Percentiles rank a stretch among this genome's conserved stretches.
Evolutionary conservation across 1,284 basidiomycete species (phyloP).

Genomic region (Heliocybe sulcata): DNA sequence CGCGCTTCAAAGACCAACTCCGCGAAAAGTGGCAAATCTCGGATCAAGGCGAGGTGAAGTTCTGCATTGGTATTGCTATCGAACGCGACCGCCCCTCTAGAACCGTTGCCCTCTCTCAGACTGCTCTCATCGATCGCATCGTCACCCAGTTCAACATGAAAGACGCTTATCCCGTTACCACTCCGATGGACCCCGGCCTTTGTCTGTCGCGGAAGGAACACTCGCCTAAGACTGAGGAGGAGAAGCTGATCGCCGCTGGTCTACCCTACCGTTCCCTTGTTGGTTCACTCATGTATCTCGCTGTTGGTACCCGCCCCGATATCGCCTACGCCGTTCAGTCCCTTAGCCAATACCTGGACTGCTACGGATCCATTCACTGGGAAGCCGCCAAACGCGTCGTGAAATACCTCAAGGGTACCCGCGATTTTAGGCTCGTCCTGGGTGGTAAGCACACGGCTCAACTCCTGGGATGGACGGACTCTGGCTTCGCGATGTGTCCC

Average conservation of each 20-base stretch:
- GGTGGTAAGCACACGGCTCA: slow-evolving; percentile 13
- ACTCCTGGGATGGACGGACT: slow-evolving; percentile 32
- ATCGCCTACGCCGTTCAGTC: slow-evolving; percentile 9
- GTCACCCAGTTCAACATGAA: slow-evolving; percentile 10
- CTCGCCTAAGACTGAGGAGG: neutral
- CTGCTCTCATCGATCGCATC: slow-evolving; percentile 12
- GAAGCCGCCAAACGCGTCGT: slow-evolving; percentile 29
- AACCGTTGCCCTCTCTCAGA: slow-evolving; percentile 13
- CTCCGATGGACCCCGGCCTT: slow-evolving; percentile 10
- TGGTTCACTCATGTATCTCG: slow-evolving; percentile 1
- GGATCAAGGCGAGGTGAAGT: slow-evolving; percentile 16
- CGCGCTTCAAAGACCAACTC: slow-evolving; percentile 20
- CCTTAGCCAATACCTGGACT: slow-evolving; percentile 11
- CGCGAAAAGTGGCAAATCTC: slow-evolving; percentile 21
- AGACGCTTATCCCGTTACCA: slow-evolving; percentile 18
- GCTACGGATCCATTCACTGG: slow-evolving; percentile 25
- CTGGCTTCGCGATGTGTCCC: slow-evolving; percentile 27
- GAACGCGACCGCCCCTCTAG: neutral
- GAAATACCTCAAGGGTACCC: slow-evolving; percentile 34
- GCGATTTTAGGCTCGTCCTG: slow-evolving; percentile 20
- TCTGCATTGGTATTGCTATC: slow-evolving; percentile 22
- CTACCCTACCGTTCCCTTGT: neutral
- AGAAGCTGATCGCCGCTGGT: neutral
- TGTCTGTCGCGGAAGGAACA: neutral
- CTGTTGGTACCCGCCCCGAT: slow-evolving; percentile 10